Evolutionary conservation across 2,329 filamentous ascomycete genomes (phyloP).

Genomic region (Albifimbria verrucaria): DNA sequence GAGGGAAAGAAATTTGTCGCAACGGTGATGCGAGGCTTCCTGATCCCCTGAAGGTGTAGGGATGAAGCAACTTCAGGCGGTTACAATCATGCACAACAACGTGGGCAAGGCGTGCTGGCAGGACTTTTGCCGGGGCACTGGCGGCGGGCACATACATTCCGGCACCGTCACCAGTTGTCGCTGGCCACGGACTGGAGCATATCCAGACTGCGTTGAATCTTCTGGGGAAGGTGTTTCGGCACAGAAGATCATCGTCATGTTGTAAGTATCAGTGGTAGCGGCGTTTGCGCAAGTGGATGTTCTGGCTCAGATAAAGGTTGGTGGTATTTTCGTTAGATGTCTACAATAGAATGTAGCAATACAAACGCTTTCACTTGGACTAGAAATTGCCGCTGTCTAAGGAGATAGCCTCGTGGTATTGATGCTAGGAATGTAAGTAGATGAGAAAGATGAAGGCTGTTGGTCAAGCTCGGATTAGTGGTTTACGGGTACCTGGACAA

Average conservation of each 20-base stretch:
- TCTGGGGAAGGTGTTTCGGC: constrained; percentile 30
- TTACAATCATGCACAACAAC: constrained; percentile 10
- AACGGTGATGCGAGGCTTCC: neutral
- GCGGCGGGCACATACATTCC: constrained; percentile 17
- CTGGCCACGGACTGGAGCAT: constrained; percentile 23
- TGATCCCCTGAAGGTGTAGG: constrained; percentile 1
- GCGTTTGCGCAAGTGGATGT: too few relatives aligned
- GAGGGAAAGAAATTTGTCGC: constrained; percentile 1
- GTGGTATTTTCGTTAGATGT: too few relatives aligned
- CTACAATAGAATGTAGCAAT: too few relatives aligned
- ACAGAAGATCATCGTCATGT: constrained; percentile 31
- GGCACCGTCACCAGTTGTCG: constrained; percentile 21
- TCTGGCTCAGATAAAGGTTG: too few relatives aligned
- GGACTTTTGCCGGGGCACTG: constrained; percentile 23
- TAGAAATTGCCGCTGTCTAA: too few relatives aligned
- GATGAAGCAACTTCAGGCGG: neutral
- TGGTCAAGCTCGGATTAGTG: too few relatives aligned
- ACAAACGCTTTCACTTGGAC: too few relatives aligned
- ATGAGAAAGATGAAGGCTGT: too few relatives aligned
- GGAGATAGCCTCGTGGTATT: too few relatives aligned
- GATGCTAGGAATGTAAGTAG: too few relatives aligned
- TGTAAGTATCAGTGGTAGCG: too few relatives aligned
- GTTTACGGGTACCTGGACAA: too few relatives aligned
- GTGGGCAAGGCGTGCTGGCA: constrained; percentile 18
- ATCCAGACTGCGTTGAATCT: constrained; percentile 26